Conservation (phyloP, 441 rosid genomes). For the Adansonia grandidieri region DNA sequence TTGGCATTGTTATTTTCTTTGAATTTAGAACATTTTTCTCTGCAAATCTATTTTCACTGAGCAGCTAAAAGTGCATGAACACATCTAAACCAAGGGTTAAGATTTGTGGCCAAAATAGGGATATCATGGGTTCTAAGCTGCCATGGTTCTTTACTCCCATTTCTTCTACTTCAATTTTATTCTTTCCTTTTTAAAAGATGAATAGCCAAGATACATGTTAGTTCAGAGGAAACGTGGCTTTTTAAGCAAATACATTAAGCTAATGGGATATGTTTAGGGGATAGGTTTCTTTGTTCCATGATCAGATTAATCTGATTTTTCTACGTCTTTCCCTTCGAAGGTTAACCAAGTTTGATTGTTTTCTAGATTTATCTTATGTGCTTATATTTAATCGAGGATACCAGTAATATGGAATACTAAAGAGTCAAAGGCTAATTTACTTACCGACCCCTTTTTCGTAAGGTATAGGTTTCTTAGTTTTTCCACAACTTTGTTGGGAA, state of each 20-base stretch:
- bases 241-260: neutral
- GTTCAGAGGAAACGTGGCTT: neutral
- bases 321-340: conserved; percentile 4
- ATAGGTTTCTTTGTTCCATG: neutral
- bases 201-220: neutral
- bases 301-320: neutral
- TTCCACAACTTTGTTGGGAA: neutral
- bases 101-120: neutral
- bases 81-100: neutral
- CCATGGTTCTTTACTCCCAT: neutral
- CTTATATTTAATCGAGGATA: too few relatives aligned
- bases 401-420: neutral
- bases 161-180: neutral
- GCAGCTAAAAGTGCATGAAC: neutral
- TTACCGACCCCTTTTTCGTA: neutral
- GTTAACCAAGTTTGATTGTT: too few relatives aligned
- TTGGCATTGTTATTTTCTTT: neutral
- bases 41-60: neutral
- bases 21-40: neutral
- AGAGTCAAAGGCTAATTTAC: neutral
- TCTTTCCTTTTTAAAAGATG: neutral
- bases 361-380: too few relatives aligned
- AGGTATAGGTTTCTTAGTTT: too few relatives aligned
- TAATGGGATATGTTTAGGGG: neutral
- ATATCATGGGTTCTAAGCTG: neutral